A percentile compares a stretch with the other conserved stretches of the same genome.
Conservation (phyloP, 768 basidiomycete species). For the Boletellus emodensis region DNA sequence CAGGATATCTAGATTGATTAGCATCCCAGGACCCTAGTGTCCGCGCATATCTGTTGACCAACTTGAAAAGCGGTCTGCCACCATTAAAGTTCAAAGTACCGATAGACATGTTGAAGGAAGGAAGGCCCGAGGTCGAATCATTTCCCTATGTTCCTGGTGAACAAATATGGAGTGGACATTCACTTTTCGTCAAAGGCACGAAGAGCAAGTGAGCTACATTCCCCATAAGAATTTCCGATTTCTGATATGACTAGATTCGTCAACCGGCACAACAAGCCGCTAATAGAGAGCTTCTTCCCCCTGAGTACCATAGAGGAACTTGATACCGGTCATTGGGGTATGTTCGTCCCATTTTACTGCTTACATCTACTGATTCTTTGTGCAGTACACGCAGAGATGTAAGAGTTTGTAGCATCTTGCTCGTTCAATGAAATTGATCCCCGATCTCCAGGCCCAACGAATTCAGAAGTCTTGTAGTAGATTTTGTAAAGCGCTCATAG, state of each 20-base stretch:
- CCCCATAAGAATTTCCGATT: neutral
- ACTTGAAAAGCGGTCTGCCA: slow-evolving; percentile 45
- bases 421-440: neutral
- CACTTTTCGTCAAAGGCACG: slow-evolving; percentile 75
- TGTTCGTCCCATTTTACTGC: slow-evolving; percentile 17
- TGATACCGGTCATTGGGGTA: slow-evolving; percentile 87
- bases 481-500: slow-evolving; percentile 23
- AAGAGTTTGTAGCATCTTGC: slow-evolving; percentile 9
- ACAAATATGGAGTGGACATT: slow-evolving; percentile 50
- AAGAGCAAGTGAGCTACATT: slow-evolving; percentile 57
- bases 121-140: slow-evolving; percentile 65
- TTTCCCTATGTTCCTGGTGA: slow-evolving; percentile 71
- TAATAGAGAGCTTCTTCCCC: slow-evolving; percentile 71
- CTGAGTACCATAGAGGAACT: slow-evolving; percentile 55
- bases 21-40: slow-evolving; percentile 59
- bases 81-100: slow-evolving; percentile 70
- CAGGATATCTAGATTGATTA: slow-evolving; percentile 2
- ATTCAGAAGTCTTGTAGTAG: slow-evolving; percentile 41
- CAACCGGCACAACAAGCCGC: slow-evolving; percentile 62
- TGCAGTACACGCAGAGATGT: slow-evolving; percentile 79
- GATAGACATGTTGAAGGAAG: slow-evolving; percentile 55
- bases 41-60: slow-evolving; percentile 84
- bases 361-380: slow-evolving; percentile 3
- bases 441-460: slow-evolving; percentile 45
- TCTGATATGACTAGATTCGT: slow-evolving; percentile 52